A percentile compares a stretch with the other conserved stretches of the same genome.
Conservation (phyloP, 2,329 filamentous ascomycete species). For the Aspergillus awamori region DNA sequence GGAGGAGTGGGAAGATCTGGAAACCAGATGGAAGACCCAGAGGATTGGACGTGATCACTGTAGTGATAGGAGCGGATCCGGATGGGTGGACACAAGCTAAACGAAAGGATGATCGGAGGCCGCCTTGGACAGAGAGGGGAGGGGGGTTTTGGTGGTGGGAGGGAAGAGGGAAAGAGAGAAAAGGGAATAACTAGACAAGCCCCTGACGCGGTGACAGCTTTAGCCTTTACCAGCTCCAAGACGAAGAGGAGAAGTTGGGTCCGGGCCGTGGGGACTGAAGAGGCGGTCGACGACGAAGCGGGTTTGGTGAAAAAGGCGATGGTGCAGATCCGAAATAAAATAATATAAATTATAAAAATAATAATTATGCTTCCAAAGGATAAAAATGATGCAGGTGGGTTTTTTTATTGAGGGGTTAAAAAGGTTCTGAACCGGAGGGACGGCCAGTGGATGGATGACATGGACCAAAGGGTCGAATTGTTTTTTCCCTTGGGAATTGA, state of each 20-base stretch:
- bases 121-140: constrained; percentile 13
- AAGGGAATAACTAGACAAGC: constrained; percentile 20
- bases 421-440: constrained; percentile 13
- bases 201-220: constrained; percentile 44
- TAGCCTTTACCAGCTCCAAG: constrained; percentile 29
- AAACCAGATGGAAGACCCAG: constrained; percentile 34
- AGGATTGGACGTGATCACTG: constrained; percentile 34
- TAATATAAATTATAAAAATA: constrained; percentile 14
- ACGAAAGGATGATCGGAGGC: constrained; percentile 27
- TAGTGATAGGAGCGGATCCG: constrained; percentile 42
- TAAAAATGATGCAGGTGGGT: constrained; percentile 20
- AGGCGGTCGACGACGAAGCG: constrained; percentile 30
- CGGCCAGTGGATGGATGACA: constrained; percentile 17
- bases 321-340: constrained; percentile 28
- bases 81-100: constrained; percentile 36
- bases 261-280: constrained; percentile 32
- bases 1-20: constrained; percentile 31
- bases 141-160: no score
- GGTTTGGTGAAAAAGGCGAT: constrained; percentile 20
- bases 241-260: constrained; percentile 25
- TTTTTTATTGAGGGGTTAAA: constrained; percentile 26
- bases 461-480: constrained; percentile 11
- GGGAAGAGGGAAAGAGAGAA: constrained; percentile 8
- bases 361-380: constrained; percentile 11
- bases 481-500: not conserved